Evolutionary conservation across 768 basidiomycete genomes (phyloP).

Genomic region (Kwoniella pini): DNA sequence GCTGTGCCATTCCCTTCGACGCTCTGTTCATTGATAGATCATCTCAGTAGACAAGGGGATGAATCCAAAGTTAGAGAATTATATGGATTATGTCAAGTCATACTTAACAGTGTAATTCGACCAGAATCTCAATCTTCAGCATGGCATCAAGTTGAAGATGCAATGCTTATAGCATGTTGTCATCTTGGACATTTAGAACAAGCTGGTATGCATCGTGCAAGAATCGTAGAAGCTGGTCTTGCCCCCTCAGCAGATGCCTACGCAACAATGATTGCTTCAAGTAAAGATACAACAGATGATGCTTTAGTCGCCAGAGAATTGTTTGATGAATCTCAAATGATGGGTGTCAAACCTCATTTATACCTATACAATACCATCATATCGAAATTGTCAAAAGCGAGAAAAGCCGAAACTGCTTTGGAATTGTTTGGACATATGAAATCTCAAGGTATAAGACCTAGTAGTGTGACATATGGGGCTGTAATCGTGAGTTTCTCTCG

Average conservation of each 20-base stretch:
- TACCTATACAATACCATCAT: conserved; percentile 98
- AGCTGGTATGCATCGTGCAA: conserved; percentile 75
- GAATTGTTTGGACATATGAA: conserved; percentile 89
- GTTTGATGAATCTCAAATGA: conserved; percentile 72
- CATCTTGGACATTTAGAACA: conserved; percentile 75
- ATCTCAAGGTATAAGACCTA: conserved; percentile 62
- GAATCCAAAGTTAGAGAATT: conserved; percentile 65
- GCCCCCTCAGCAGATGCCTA: conserved; percentile 87
- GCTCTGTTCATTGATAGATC: conserved; percentile 67
- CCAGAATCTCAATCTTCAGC: conserved; percentile 59
- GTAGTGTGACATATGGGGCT: conserved; percentile 91
- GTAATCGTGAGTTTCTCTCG: conserved; percentile 62
- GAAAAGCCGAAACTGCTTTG: conserved; percentile 86
- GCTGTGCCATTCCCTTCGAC: conserved; percentile 54
- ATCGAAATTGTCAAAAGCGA: conserved; percentile 88
- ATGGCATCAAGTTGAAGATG: conserved; percentile 82
- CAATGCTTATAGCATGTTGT: conserved; percentile 83
- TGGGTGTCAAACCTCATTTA: conserved; percentile 72
- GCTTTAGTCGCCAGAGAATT: conserved; percentile 80
- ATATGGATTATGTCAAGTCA: conserved; percentile 69
- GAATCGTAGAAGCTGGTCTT: conserved; percentile 74
- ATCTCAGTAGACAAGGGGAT: conserved; percentile 66
- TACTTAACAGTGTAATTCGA: conserved; percentile 60
- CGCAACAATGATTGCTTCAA: conserved; percentile 79
- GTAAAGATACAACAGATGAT: conserved; percentile 95